Percentiles rank a stretch among this genome's conserved stretches.
phyloP scores from a whole-genome alignment of 208 protist genomes.

The Acanthamoeba quina region DNA sequence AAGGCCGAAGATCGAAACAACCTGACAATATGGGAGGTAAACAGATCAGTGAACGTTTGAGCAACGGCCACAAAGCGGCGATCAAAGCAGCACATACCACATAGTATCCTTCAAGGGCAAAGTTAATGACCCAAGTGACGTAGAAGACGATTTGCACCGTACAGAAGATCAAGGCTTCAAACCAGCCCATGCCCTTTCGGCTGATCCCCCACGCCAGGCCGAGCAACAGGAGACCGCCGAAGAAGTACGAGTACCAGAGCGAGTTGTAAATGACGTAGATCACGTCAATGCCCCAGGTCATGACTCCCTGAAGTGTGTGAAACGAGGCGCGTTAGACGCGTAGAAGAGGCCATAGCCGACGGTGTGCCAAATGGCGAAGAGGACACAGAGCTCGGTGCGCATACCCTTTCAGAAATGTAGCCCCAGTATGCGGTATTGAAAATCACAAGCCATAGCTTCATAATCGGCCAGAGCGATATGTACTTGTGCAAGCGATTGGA shows the following conservation, averaged over 20 bases:
- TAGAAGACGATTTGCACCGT: background rate
- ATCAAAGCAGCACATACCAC: background rate
- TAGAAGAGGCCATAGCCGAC: background rate
- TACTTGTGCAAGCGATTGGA: conserved; percentile 35
- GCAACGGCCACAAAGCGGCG: background rate
- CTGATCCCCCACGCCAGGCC: conserved; percentile 18
- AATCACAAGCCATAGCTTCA: background rate
- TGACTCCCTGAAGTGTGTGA: background rate
- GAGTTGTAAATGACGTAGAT: conserved; percentile 42
- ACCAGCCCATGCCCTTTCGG: background rate
- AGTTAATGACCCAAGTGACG: conserved; percentile 40
- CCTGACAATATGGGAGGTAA: background rate
- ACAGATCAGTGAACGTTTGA: background rate
- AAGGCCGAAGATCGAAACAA: background rate
- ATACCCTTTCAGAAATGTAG: background rate
- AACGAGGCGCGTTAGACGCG: background rate
- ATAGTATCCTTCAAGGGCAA: conserved; percentile 15
- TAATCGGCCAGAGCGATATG: conserved; percentile 7
- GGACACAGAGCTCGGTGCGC: background rate
- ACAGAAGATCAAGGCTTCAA: background rate
- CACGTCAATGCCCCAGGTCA: background rate
- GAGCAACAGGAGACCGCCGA: background rate
- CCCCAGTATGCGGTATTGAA: conserved; percentile 33
- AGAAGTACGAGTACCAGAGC: conserved; percentile 42
- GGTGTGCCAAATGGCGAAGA: background rate